These are phyloP conservation scores for Fraxinus quadrangulata DNA, from an alignment of 257 asterid species.

Conservation along the genomic window DNA sequence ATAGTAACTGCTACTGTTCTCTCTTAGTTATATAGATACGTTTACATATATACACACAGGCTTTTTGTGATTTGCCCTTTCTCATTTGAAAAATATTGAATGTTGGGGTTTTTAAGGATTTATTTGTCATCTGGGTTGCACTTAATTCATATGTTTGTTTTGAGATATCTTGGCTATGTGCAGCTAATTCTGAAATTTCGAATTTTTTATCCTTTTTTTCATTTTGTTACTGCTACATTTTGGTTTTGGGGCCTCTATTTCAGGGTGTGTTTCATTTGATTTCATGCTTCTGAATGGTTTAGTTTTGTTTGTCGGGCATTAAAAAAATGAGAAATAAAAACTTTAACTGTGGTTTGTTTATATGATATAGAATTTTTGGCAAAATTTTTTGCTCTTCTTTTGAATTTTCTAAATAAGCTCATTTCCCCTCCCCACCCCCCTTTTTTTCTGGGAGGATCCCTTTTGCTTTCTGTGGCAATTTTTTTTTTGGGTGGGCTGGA, in stretches of 20 bases:
- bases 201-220: background rate
- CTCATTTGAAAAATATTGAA: slow-evolving; percentile 17
- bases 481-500: background rate
- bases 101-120: slow-evolving; percentile 18
- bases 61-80: slow-evolving; percentile 23
- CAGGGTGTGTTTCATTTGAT: background rate
- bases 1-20: slow-evolving; percentile 30
- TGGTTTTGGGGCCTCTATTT: background rate
- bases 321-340: background rate
- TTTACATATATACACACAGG: slow-evolving; percentile 18
- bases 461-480: background rate
- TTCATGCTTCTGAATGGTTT: background rate
- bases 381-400: too few relatives aligned
- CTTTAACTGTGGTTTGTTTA: background rate
- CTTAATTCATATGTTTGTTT: slow-evolving; percentile 16
- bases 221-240: background rate
- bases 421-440: background rate
- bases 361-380: background rate
- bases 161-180: background rate
- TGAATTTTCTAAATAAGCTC: too few relatives aligned
- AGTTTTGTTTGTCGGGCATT: background rate
- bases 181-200: background rate
- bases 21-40: slow-evolving; percentile 27
- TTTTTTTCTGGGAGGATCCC: background rate
- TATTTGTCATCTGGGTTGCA: slow-evolving; percentile 16